A percentile compares a stretch with the other conserved stretches of the same genome.
phyloP scores from a whole-genome alignment of 805 yeast species.

The Wickerhamiella spandovensis region DNA sequence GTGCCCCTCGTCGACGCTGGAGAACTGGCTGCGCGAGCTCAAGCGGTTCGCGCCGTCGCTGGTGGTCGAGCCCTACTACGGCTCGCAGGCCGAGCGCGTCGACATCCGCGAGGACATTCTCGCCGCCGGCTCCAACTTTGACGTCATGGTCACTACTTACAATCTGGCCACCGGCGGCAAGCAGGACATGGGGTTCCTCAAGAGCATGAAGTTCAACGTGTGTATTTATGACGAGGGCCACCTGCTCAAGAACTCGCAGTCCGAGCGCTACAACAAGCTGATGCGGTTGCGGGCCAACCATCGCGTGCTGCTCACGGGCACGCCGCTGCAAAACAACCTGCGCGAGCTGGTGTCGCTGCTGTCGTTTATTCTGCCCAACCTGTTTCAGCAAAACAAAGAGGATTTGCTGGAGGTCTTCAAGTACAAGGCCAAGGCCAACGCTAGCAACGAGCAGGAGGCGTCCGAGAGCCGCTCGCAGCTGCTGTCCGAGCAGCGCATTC shows the following conservation, averaged over 20 bases:
- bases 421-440: constrained; percentile 67
- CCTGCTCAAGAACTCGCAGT: constrained; percentile 76
- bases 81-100: constrained; percentile 70
- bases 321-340: constrained; percentile 90
- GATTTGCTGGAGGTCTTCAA: constrained; percentile 73
- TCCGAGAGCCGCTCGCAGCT: constrained; percentile 27
- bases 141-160: constrained; percentile 90
- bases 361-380: constrained; percentile 77
- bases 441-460: constrained; percentile 18
- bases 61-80: constrained; percentile 86
- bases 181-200: constrained; percentile 66
- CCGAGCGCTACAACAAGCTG: constrained; percentile 76
- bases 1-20: constrained; percentile 93
- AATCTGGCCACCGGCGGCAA: constrained; percentile 80
- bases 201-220: constrained; percentile 63
- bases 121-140: constrained; percentile 43
- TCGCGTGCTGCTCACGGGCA: constrained; percentile 82
- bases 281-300: constrained; percentile 78
- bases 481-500: constrained; percentile 79
- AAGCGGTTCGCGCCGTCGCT: constrained; percentile 71
- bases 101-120: constrained; percentile 61
- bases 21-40: constrained; percentile 95
- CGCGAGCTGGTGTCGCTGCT: constrained; percentile 80
- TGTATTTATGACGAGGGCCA: constrained; percentile 97
- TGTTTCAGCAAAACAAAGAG: constrained; percentile 70